Conservation (phyloP, 495 filamentous ascomycete species). For the Podospora tetraspora region DNA sequence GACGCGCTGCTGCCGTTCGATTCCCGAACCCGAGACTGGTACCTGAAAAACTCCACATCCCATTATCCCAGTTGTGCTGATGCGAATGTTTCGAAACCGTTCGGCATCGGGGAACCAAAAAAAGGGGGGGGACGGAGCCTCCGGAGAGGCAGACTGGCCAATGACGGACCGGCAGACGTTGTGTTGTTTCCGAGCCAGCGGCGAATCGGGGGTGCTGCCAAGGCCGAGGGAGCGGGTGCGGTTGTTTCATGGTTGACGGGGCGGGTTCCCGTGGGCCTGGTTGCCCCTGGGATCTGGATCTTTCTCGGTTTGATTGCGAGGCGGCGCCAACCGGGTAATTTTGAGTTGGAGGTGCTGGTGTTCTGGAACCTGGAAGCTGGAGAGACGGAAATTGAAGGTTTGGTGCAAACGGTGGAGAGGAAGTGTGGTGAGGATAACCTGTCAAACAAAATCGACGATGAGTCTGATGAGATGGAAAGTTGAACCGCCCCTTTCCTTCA, state of each 20-base stretch:
- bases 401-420: background rate
- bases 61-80: background rate
- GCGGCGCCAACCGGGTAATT: background rate
- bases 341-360: background rate
- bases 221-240: background rate
- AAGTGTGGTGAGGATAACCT: background rate
- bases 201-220: background rate
- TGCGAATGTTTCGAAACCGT: background rate
- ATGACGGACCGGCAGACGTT: background rate
- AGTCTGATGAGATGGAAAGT: background rate
- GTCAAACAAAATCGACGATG: background rate
- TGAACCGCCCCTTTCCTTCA: background rate
- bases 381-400: background rate
- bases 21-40: background rate
- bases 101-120: background rate
- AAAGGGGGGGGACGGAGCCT: background rate
- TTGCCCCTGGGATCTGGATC: background rate
- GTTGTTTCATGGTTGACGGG: background rate
- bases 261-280: background rate
- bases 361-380: background rate
- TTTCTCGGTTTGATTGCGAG: background rate
- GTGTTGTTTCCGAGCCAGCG: background rate
- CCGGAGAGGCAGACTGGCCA: background rate
- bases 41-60: background rate
- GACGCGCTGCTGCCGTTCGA: background rate